Evolutionary conservation across 495 filamentous ascomycete species (phyloP), one percentile per base, ranked within the genome.

Genomic region (Cercophora sp.): DNA sequence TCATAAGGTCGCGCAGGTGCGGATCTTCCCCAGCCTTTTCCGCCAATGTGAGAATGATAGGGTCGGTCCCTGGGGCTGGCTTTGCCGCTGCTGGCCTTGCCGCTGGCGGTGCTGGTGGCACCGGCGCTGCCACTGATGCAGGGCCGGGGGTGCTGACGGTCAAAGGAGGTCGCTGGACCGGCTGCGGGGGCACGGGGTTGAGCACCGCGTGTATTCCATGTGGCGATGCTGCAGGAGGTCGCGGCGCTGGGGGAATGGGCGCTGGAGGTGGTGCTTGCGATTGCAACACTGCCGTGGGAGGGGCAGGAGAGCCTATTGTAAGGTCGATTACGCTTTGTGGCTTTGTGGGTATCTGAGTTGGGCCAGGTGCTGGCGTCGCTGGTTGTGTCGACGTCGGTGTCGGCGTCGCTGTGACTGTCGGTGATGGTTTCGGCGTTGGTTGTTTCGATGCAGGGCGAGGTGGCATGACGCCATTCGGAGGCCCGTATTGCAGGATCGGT

Each of bases 1-100:
- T 86, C 94, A 99, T 99, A 9, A 99, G 77, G n/a, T 85, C 83
- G 59, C 96, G 91, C n/a, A 99, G 75, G 41, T 90, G 80, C 2
- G 87, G 84, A 64, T 99, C 88, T 15, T 86, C 83, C 1, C 88
- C 87, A 13, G 94, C 94, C 58, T 83, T 81, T 54, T 89, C 88
- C 2, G 94, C 94, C 35, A 99, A 71, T 66, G 90, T 89, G 48
- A 95, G 87, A 51, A 99, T 99, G 35, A 99, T 94, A 3, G 94
- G 94, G 65, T 99, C 94, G 3, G 87, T 81, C 34, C 83, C 82
- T 5, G 66, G 58, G 20, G 69, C 54, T 23, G 63, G 41, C 24
- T 55, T 56, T n/a, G 49, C 56, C 46, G 68, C 51, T n/a, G 48
- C 58, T 44, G 69, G 50, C 9, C 65, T 34, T 1, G 51, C 26